Percentiles rank a stretch among this genome's conserved stretches.
Conservation (phyloP, 495 filamentous ascomycete genomes). For the Tuber borchii region DNA sequence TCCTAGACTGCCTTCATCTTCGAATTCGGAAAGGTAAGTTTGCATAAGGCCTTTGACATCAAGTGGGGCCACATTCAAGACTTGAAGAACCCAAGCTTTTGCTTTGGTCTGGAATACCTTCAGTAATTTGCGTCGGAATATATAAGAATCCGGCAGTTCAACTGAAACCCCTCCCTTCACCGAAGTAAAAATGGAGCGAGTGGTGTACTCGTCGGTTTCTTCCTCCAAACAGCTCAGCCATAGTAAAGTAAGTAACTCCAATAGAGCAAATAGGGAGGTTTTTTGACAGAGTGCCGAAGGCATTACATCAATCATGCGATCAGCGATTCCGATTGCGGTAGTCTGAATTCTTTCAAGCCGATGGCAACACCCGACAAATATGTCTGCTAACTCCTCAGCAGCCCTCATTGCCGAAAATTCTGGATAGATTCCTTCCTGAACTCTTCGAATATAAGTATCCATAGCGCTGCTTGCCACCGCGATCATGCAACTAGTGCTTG, state of each 20-base stretch:
- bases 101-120: constrained; percentile 69
- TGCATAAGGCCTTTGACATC: constrained; percentile 90
- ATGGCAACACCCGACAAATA: constrained; percentile 85
- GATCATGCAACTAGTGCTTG: constrained; percentile 80
- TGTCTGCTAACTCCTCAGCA: constrained; percentile 75
- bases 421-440: constrained; percentile 61
- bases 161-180: constrained; percentile 65
- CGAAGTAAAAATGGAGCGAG: constrained; percentile 71
- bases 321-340: constrained; percentile 70
- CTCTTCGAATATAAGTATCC: constrained; percentile 64
- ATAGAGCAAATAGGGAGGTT: constrained; percentile 78
- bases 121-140: constrained; percentile 68
- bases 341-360: constrained; percentile 82
- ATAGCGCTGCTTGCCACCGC: constrained; percentile 65
- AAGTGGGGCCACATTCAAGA: constrained; percentile 79
- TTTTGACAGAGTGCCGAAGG: constrained; percentile 88
- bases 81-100: constrained; percentile 68
- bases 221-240: constrained; percentile 90
- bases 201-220: constrained; percentile 89
- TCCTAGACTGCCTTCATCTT: constrained; percentile 77
- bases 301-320: constrained; percentile 72
- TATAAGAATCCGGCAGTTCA: constrained; percentile 86
- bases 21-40: constrained; percentile 90
- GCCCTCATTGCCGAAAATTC: constrained; percentile 75
- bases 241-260: constrained; percentile 86